Evolutionary conservation across 352 stramenopile species (phyloP).

Genomic region (Blastocystis hominis): DNA sequence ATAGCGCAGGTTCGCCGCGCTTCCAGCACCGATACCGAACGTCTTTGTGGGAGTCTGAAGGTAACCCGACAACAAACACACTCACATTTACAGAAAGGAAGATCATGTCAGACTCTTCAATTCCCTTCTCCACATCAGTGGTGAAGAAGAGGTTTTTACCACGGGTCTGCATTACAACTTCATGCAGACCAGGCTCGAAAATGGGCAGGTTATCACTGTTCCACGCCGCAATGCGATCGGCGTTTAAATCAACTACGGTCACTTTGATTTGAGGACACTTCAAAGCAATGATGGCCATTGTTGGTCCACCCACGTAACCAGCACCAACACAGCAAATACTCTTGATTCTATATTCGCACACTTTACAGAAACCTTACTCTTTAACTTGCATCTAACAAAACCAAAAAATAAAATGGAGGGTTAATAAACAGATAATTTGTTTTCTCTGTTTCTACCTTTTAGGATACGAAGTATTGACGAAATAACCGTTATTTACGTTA

Average conservation of each 20-base stretch:
- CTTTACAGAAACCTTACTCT: background rate
- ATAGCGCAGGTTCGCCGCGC: constrained; percentile 96
- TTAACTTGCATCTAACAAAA: background rate
- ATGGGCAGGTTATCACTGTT: constrained; percentile 89
- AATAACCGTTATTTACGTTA: background rate
- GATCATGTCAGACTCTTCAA: constrained; percentile 90
- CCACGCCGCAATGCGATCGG: constrained; percentile 91
- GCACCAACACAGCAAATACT: constrained; percentile 77
- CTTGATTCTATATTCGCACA: background rate
- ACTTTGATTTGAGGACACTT: constrained; percentile 92
- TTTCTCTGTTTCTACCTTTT: background rate
- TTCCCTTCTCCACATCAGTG: constrained; percentile 88
- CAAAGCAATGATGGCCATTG: constrained; percentile 96
- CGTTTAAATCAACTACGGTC: constrained; percentile 87
- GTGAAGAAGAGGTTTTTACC: constrained; percentile 96
- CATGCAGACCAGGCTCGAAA: constrained; percentile 92
- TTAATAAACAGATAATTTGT: background rate
- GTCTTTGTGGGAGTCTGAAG: constrained; percentile 97
- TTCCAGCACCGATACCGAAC: constrained; percentile 86
- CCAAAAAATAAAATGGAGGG: background rate
- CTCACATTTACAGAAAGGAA: constrained; percentile 75
- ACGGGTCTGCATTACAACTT: constrained; percentile 81
- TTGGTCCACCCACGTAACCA: constrained; percentile 95
- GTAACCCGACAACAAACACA: background rate
- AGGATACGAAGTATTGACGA: background rate